Percentiles rank a stretch among this genome's conserved stretches.
These are phyloP conservation scores for Paraconiothyrium brasiliense DNA, from an alignment of 2,329 filamentous ascomycete genomes.

Conservation along the genomic window DNA sequence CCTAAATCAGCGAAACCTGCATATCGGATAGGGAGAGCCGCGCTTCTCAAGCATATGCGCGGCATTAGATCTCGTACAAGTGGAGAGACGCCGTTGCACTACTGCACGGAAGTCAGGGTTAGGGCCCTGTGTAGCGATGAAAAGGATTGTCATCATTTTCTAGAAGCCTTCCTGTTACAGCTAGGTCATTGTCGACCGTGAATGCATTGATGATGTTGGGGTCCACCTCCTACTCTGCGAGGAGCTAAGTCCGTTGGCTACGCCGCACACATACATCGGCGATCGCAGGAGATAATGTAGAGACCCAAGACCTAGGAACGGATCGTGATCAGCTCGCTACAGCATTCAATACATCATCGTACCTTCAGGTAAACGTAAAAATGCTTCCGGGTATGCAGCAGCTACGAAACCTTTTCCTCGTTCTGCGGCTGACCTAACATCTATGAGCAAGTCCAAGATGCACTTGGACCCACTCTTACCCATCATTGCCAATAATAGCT, in stretches of 20 bases:
- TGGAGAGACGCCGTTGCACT: conserved; percentile 10
- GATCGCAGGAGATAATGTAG: not conserved
- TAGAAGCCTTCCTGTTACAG: conserved; percentile 5
- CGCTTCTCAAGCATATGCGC: conserved; percentile 10
- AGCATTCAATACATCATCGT: not conserved
- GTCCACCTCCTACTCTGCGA: not conserved
- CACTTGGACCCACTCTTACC: not conserved
- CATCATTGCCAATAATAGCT: conserved; percentile 6
- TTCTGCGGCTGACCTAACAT: not conserved
- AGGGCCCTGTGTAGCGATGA: not conserved
- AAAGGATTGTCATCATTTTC: not conserved
- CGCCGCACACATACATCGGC: conserved; percentile 5
- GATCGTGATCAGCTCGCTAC: not conserved
- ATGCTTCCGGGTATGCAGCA: not conserved
- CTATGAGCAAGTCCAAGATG: not conserved
- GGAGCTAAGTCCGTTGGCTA: conserved; percentile 2
- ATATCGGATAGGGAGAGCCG: conserved; percentile 5
- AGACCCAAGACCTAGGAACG: not conserved
- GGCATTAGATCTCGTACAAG: not conserved
- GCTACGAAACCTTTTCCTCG: not conserved
- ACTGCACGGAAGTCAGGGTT: not conserved
- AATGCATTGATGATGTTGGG: not conserved
- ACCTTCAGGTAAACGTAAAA: too few relatives aligned
- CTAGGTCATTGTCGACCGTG: not conserved
- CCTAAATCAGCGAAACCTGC: conserved; percentile 8